Evolutionary conservation across 805 yeast genomes (phyloP), one percentile per base, ranked within the genome.

Genomic region (Cyberlindnera lachancei): DNA sequence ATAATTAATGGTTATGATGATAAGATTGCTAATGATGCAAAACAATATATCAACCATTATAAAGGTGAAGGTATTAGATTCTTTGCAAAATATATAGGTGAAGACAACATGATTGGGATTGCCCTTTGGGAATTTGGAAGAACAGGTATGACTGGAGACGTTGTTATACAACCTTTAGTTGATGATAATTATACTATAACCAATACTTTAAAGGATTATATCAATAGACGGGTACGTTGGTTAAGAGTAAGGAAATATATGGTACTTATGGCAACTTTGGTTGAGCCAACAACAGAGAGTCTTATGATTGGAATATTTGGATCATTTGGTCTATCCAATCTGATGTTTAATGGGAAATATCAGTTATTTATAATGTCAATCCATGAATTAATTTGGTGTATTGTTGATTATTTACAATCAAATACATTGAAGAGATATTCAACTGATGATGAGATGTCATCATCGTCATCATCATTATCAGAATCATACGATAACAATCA

Each of bases 51-150:
- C 19, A 26, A 32, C n/a, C n/a, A n/a, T n/a, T 20, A 34, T 4
- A 41, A 44, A 2, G 64, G 65, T 13, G 57, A 59, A 21, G 82
- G 90, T 0, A 63, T 87, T 26, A 66, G 75, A 31, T 73, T 75
- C 36, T 86, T 87, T 54, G 75, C 94, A 7, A 63, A 75, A 35
- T 87, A 79, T 52, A 86, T 86, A 48, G 95, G 95, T 6, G 96
- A 86, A 52, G 96, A 86, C 54, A 86, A 86, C 54, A 82, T 85
- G 94, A 86, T 86, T 40, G 94, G 84, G 5, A 85, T 83, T 30
- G 83, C 86, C 1, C 52, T 86, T 13, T 86, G 95, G 95, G 74
- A 75, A 30, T 44, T 36, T 16, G 77, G 82, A 16, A 62, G 87
- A 42, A 83, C 94, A 0, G 87, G 80, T 0, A 64, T 85, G 66